Evolutionary conservation across 2,329 filamentous ascomycete species (phyloP).

Genomic region (Colletotrichum sp.): DNA sequence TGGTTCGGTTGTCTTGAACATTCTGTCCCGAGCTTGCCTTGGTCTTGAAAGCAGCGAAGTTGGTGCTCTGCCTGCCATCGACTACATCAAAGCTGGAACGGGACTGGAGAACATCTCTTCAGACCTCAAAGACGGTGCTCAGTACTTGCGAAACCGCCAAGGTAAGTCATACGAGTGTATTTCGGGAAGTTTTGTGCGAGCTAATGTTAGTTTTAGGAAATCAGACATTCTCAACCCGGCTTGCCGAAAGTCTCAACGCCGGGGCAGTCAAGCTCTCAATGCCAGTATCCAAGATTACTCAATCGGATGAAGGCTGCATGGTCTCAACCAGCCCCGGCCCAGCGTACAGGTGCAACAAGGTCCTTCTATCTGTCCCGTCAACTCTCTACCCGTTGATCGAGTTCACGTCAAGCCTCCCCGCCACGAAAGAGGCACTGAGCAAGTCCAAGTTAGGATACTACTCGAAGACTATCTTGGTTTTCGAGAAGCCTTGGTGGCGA

Average conservation of each 20-base stretch:
- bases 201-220: background rate
- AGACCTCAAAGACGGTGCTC: background rate
- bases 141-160: background rate
- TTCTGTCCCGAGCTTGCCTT: background rate
- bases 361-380: background rate
- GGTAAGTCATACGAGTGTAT: background rate
- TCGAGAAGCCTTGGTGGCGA: background rate
- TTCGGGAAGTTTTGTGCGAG: background rate
- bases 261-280: background rate
- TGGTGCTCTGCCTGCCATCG: background rate
- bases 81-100: background rate
- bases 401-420: background rate
- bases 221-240: background rate
- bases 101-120: background rate
- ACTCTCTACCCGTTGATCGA: background rate
- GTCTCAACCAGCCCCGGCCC: background rate
- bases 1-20: background rate
- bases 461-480: background rate
- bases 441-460: background rate
- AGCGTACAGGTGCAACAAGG: background rate
- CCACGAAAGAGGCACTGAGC: background rate
- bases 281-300: background rate
- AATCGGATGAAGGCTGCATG: background rate
- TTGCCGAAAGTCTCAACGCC: background rate
- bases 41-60: background rate